phyloP scores from a whole-genome alignment of 805 yeast species.

The Kodamaea restingae region DNA sequence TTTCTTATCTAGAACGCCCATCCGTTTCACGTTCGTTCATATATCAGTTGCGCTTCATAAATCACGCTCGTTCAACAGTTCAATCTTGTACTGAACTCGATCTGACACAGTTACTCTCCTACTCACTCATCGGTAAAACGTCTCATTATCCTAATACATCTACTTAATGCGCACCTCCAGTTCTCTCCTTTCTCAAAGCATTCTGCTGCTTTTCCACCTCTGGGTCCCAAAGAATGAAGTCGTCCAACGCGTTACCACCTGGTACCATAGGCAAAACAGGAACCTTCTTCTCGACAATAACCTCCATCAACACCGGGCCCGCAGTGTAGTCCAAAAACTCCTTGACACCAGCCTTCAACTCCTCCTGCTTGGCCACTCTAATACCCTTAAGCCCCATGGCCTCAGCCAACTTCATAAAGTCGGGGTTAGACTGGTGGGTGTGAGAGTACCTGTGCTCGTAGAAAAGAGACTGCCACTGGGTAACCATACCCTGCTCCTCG shows the following conservation, averaged over 20 bases:
- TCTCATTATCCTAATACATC: too few relatives aligned
- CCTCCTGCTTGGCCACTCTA: slow-evolving; percentile 64
- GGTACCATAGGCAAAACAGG: slow-evolving; percentile 99
- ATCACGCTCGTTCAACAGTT: too few relatives aligned
- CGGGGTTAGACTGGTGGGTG: slow-evolving; percentile 94
- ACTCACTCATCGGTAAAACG: too few relatives aligned
- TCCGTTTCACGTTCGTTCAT: too few relatives aligned
- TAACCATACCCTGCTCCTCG: slow-evolving; percentile 99
- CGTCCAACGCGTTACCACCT: slow-evolving; percentile 90
- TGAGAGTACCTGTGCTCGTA: slow-evolving; percentile 97
- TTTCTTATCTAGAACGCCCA: too few relatives aligned
- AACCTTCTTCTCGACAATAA: slow-evolving; percentile 83
- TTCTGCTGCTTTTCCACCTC: slow-evolving; percentile 70
- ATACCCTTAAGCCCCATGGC: slow-evolving; percentile 90
- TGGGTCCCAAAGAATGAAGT: slow-evolving; percentile 83
- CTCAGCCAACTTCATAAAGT: slow-evolving; percentile 88
- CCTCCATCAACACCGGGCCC: slow-evolving; percentile 91
- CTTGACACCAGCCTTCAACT: slow-evolving; percentile 45
- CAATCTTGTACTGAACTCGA: too few relatives aligned
- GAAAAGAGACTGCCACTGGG: slow-evolving; percentile 98
- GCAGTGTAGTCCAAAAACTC: slow-evolving; percentile 66
- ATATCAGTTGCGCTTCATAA: too few relatives aligned
- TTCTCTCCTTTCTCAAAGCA: slow-evolving; percentile 66
- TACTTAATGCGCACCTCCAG: slow-evolving; percentile 61
- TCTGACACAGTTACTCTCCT: too few relatives aligned